Evolutionary conservation across 2,329 filamentous ascomycete species (phyloP).

Genomic region (Cryoendolithus antarcticus): DNA sequence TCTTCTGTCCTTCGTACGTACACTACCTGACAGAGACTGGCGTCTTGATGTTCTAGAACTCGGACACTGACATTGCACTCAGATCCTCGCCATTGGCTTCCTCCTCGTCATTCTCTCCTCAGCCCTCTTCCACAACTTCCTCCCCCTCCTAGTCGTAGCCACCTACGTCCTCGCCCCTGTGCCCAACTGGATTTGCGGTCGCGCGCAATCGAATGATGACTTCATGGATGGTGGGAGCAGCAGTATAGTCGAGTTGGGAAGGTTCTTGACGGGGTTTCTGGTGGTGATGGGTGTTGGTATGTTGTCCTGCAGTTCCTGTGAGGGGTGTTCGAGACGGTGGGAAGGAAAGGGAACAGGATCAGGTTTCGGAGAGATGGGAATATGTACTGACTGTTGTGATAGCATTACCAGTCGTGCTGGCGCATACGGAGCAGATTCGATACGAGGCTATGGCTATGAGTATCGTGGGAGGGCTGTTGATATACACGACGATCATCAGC

Average conservation of each 20-base stretch:
- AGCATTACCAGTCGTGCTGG: slow-evolving; percentile 82
- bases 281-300: slow-evolving; percentile 94
- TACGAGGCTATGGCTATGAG: slow-evolving; percentile 89
- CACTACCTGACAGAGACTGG: too few relatives aligned
- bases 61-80: background rate
- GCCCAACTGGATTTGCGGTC: slow-evolving; percentile 90
- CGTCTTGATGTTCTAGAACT: too few relatives aligned
- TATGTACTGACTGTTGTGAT: slow-evolving; percentile 5
- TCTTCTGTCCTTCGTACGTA: slow-evolving; percentile 80
- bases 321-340: too few relatives aligned
- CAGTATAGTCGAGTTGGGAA: slow-evolving; percentile 80
- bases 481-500: slow-evolving; percentile 96
- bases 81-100: slow-evolving; percentile 94
- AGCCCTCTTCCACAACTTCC: slow-evolving; percentile 88
- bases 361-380: too few relatives aligned
- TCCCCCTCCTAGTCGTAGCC: slow-evolving; percentile 85
- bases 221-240: slow-evolving; percentile 78
- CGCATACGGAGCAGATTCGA: slow-evolving; percentile 73
- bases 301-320: slow-evolving; percentile 25
- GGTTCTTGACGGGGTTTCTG: slow-evolving; percentile 89
- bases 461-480: slow-evolving; percentile 78
- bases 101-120: slow-evolving; percentile 97
- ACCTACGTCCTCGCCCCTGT: slow-evolving; percentile 90
- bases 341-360: background rate
- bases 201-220: slow-evolving; percentile 85